Evolutionary conservation across 2,329 filamentous ascomycete species (phyloP), one percentile per base, ranked within the genome.

Genomic region (Aspergillus cejpii): DNA sequence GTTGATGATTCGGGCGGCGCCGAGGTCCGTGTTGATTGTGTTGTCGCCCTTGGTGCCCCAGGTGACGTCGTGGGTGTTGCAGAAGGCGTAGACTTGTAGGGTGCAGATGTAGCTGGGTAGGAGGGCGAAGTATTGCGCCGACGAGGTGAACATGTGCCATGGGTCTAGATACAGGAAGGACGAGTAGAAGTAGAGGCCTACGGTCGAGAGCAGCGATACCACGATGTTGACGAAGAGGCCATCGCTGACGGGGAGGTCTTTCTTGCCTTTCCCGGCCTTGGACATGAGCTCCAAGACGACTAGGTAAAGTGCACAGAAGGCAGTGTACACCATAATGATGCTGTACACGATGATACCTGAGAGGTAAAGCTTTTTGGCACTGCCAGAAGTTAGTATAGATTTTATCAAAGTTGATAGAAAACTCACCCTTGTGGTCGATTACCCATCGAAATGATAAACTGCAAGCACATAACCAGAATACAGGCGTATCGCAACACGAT

Each of bases 11-110:
- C 86, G 80, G 10, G 94, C 92, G 5, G 86, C 82, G 45, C 92
- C 92, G 0, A 98, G 81, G 63, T 98, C 94, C 6, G 86, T 96
- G 67, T 87, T 84, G 59, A 92, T 84, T 27, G 94, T 82, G 67
- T 98, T 98, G 76, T 98, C 92, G 45, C 92, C 92, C 71, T 98
- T 98, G 37, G 92, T 98, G 36, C 92, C 92, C 92, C 92, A 98
- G 0, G 90, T 94, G 15, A 98, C 89, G 65, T 98, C 92, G 78
- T 98, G 92, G 0, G 91, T 94, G 72, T 98, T 98, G 75, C 92
- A 97, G 69, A 98, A 98, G 34, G 92, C 92, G 70, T 98, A 98
- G 15, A 97, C 89, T 68, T 98, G 92, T 2, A 98, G 77, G 0
- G 88, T 97, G 73, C 92, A 97, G 68, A 98, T 94, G 73, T 97